phyloP scores from a whole-genome alignment of 75 land plant species.

The Pinus tabuliformis region DNA sequence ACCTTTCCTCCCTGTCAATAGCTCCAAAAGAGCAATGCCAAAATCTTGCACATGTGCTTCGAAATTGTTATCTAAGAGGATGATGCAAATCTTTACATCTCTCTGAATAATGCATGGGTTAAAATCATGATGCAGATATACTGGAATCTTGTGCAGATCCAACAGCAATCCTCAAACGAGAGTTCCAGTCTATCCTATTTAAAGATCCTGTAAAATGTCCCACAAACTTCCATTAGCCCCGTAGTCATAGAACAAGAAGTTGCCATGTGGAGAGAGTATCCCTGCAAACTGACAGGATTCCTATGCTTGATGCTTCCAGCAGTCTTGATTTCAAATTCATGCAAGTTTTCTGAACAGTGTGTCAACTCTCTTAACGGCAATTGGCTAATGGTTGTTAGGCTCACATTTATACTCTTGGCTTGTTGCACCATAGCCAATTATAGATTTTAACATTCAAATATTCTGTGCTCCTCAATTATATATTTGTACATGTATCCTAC shows the following conservation, averaged over 20 bases:
- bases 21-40: conserved; percentile 87
- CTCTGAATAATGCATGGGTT: conserved; percentile 83
- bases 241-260: conserved; percentile 77
- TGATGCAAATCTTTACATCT: conserved; percentile 87
- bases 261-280: too few relatives aligned
- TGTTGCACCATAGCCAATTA: conserved; percentile 93
- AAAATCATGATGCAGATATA: conserved; percentile 96
- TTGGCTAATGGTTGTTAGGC: conserved; percentile 68
- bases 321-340: conserved; percentile 84
- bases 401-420: conserved; percentile 95
- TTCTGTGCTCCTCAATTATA: conserved; percentile 92
- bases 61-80: conserved; percentile 81
- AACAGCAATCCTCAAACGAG: conserved; percentile 73
- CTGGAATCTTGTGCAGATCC: conserved; percentile 92
- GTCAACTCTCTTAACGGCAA: conserved; percentile 92
- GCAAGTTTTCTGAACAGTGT: conserved; percentile 72
- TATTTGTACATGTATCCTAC: conserved; percentile 89
- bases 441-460: conserved; percentile 78
- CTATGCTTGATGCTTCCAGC: conserved; percentile 86
- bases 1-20: conserved; percentile 83
- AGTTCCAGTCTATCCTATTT: conserved; percentile 67
- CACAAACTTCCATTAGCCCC: conserved; percentile 92
- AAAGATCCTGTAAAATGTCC: conserved; percentile 23
- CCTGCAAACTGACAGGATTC: conserved; percentile 66
- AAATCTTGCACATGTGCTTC: conserved; percentile 89